These are phyloP conservation scores for Ceratocystis lukuohia DNA, from an alignment of 2,329 filamentous ascomycete genomes.

Conservation along the genomic window DNA sequence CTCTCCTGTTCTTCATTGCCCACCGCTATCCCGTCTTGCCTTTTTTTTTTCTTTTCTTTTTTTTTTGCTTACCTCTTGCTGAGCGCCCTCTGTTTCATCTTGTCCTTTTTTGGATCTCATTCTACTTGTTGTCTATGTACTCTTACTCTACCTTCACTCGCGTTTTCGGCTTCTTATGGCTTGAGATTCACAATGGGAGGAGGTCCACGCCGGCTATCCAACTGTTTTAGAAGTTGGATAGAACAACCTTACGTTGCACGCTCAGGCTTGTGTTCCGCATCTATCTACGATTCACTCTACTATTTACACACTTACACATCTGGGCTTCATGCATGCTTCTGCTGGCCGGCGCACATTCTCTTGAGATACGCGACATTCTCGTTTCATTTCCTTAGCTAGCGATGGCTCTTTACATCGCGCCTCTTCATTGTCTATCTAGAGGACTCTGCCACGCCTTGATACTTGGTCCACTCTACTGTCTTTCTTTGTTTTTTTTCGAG, in stretches of 20 bases:
- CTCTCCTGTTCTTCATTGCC: conserved; percentile 24
- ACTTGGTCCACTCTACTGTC: conserved; percentile 11
- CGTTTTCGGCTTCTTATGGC: not conserved
- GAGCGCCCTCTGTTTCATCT: not conserved
- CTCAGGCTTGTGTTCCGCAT: not conserved
- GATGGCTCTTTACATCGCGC: not conserved
- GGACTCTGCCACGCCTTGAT: not conserved
- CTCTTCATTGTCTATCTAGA: not conserved
- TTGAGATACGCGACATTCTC: conserved; percentile 14
- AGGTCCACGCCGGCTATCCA: not conserved
- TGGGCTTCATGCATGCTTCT: not conserved
- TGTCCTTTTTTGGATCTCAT: not conserved
- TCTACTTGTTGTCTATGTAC: not conserved
- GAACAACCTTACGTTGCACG: not conserved
- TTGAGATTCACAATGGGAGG: not conserved
- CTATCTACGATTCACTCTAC: not conserved
- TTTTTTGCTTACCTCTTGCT: not conserved
- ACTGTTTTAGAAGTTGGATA: not conserved
- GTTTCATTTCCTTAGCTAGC: not conserved
- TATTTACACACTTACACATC: not conserved
- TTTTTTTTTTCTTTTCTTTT: conserved; percentile 12
- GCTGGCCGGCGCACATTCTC: not conserved
- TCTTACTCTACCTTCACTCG: not conserved
- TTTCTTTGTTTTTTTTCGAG: conserved; percentile 21
- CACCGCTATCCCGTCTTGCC: conserved; percentile 19